Conservation (phyloP, 1,284 basidiomycete species). For the Microbotryomycetes sp. region DNA sequence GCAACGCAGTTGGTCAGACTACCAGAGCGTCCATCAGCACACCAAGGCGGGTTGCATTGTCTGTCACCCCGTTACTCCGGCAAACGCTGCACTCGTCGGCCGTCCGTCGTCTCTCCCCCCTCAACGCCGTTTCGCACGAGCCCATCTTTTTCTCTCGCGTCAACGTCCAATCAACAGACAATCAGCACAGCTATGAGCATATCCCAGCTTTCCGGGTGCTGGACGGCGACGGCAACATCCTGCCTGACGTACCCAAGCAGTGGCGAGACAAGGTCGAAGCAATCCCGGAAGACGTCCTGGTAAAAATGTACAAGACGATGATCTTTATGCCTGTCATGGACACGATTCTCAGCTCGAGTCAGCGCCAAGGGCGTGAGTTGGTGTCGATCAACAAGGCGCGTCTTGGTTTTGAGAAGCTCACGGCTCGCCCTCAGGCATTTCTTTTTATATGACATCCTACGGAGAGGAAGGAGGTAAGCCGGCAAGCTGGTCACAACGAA, state of each 20-base stretch:
- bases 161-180: not conserved
- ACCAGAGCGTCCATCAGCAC: too few relatives aligned
- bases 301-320: conserved; percentile 20
- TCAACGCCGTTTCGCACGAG: not conserved
- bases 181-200: not conserved
- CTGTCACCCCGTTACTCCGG: too few relatives aligned
- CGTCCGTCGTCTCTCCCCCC: not conserved
- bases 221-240: conserved; percentile 7
- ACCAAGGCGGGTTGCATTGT: too few relatives aligned
- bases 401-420: not conserved
- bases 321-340: conserved; percentile 24
- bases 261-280: conserved; percentile 5
- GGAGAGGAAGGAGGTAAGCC: conserved; percentile 45
- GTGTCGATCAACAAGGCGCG: not conserved
- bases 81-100: not conserved
- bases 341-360: conserved; percentile 26
- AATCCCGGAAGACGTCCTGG: conserved; percentile 13
- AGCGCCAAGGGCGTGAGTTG: conserved; percentile 18
- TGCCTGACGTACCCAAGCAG: not conserved
- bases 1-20: too few relatives aligned
- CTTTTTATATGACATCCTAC: conserved; percentile 57
- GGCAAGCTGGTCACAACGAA: not conserved
- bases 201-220: conserved; percentile 21
- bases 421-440: not conserved
- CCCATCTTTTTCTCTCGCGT: conserved; percentile 6